phyloP scores from a whole-genome alignment of 2,329 filamentous ascomycete species.

The Kalmusia sp. region DNA sequence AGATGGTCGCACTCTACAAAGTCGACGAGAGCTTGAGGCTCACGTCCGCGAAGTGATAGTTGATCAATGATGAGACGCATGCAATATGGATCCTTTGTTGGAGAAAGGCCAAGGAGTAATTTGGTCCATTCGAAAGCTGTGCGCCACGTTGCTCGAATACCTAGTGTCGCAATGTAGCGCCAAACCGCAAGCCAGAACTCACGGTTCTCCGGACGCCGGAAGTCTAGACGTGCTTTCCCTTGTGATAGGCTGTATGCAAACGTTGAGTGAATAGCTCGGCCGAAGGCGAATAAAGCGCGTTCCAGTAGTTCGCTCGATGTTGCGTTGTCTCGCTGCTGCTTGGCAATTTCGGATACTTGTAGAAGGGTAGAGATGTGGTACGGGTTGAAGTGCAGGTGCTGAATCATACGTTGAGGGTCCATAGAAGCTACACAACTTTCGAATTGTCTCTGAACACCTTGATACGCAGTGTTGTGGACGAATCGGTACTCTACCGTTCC shows the following conservation, averaged over 20 bases:
- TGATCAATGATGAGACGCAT: constrained; percentile 83
- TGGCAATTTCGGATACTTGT: constrained; percentile 89
- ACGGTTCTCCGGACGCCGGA: constrained; percentile 82
- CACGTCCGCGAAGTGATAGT: constrained; percentile 80
- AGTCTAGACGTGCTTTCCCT: constrained; percentile 82
- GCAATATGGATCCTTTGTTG: constrained; percentile 78
- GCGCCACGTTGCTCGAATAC: constrained; percentile 90
- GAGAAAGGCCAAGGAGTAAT: constrained; percentile 77
- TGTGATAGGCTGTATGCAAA: constrained; percentile 78
- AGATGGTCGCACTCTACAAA: constrained; percentile 64
- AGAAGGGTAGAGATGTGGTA: constrained; percentile 95
- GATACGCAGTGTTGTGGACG: constrained; percentile 76
- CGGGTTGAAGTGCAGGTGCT: constrained; percentile 75
- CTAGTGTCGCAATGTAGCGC: constrained; percentile 84
- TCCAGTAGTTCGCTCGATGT: constrained; percentile 88
- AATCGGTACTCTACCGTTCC: constrained; percentile 78
- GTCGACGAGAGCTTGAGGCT: constrained; percentile 77
- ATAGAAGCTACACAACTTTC: constrained; percentile 79
- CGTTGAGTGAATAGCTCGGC: constrained; percentile 82
- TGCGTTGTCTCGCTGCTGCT: constrained; percentile 87
- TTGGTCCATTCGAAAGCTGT: constrained; percentile 96
- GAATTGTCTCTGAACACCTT: constrained; percentile 77
- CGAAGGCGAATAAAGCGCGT: constrained; percentile 90
- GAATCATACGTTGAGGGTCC: constrained; percentile 83
- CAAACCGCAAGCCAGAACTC: constrained; percentile 92